Conservation (phyloP, 2,329 filamentous ascomycete genomes). For the Arthrobotrys sinensis region DNA sequence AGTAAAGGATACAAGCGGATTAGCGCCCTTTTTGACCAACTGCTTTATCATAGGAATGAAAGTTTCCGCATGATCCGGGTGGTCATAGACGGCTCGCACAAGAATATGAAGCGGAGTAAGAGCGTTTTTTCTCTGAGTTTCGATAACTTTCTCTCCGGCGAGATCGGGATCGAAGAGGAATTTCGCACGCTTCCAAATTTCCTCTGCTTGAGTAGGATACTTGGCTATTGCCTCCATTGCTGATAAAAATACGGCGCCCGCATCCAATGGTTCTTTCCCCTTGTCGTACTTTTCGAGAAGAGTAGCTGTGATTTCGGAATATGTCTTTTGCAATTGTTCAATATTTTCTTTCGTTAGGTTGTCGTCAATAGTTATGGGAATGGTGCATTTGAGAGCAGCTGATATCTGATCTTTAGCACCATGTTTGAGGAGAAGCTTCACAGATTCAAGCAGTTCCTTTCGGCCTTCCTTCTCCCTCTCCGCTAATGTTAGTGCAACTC, state of each 20-base stretch:
- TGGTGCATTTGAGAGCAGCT: not conserved
- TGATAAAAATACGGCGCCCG: not conserved
- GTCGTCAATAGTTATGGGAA: not conserved
- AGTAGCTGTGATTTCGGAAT: not conserved
- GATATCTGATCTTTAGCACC: constrained; percentile 6
- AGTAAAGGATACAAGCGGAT: not conserved
- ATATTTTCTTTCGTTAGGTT: not conserved
- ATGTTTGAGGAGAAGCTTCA: constrained; percentile 5
- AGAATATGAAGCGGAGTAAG: constrained; percentile 8
- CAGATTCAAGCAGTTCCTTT: constrained; percentile 17
- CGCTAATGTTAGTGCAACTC: not conserved
- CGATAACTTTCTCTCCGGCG: not conserved
- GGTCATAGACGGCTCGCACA: not conserved
- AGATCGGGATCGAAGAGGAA: not conserved
- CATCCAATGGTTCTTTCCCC: not conserved
- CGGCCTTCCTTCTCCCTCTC: not conserved
- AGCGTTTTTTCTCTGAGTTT: not conserved
- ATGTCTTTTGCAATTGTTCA: not conserved
- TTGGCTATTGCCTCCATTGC: not conserved
- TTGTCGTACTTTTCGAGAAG: constrained; percentile 14
- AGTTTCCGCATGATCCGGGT: constrained; percentile 4
- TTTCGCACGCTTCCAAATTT: constrained; percentile 11
- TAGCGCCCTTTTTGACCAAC: not conserved
- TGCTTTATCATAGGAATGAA: constrained; percentile 3
- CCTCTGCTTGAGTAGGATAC: not conserved